Evolutionary conservation across 139 green algal genomes (phyloP).

Genomic region (Trebouxia sp.): DNA sequence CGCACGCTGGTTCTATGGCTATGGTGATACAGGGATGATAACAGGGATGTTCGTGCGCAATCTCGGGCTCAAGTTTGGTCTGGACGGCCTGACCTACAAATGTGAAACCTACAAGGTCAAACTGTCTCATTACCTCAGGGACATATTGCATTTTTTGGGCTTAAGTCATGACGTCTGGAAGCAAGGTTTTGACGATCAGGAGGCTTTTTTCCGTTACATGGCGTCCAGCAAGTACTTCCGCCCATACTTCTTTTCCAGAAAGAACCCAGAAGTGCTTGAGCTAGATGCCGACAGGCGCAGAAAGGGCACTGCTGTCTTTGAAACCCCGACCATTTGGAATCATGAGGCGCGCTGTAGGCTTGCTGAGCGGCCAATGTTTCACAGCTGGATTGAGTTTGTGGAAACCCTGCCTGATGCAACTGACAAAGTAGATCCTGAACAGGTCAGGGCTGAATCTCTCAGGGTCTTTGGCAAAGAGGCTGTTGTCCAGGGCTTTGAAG

Average conservation of each 20-base stretch:
- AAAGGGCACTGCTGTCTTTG: not conserved
- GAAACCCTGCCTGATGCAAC: not conserved
- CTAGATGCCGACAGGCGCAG: not conserved
- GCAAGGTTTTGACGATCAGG: not conserved
- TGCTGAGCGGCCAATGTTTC: slow-evolving; percentile 10
- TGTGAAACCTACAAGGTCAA: not conserved
- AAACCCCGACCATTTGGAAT: not conserved
- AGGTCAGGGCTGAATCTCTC: slow-evolving; percentile 1
- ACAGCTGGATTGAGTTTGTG: not conserved
- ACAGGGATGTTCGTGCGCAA: not conserved
- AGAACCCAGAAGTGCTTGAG: slow-evolving; percentile 9
- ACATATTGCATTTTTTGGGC: not conserved
- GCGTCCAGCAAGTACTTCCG: slow-evolving; percentile 7
- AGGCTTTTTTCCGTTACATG: not conserved
- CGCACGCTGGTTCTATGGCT: not conserved
- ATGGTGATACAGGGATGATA: slow-evolving; percentile 5
- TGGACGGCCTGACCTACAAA: not conserved
- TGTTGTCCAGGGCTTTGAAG: not conserved
- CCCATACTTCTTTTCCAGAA: not conserved
- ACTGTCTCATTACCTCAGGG: not conserved
- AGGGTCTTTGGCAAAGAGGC: not conserved
- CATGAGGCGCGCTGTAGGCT: not conserved
- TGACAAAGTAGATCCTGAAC: not conserved
- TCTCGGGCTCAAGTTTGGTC: not conserved
- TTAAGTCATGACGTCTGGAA: not conserved